phyloP scores from a whole-genome alignment of 2,329 filamentous ascomycete genomes.

The Periconia sp. region DNA sequence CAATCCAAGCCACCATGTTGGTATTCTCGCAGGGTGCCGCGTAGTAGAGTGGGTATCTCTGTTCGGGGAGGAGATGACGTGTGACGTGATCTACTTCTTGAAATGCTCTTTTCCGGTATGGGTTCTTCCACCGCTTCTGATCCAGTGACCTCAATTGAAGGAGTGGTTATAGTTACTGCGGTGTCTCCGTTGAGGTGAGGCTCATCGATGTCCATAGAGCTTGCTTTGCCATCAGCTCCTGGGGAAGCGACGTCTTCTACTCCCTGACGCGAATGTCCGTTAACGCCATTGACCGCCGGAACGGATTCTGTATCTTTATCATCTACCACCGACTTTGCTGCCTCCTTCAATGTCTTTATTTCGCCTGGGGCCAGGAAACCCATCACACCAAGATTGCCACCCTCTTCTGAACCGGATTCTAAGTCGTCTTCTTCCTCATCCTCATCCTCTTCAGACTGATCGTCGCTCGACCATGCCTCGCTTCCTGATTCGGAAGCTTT shows the following conservation, averaged over 20 bases:
- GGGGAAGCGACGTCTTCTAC: conserved; percentile 51
- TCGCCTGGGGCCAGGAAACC: conserved; percentile 42
- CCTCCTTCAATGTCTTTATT: conserved; percentile 42
- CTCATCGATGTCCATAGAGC: conserved; percentile 8
- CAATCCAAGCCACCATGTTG: conserved; percentile 97
- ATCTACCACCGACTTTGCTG: conserved; percentile 32
- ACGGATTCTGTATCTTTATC: conserved; percentile 49
- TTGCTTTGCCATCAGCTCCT: conserved; percentile 20
- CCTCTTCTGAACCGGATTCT: conserved; percentile 43
- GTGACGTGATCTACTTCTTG: conserved; percentile 30
- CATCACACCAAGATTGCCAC: conserved; percentile 43
- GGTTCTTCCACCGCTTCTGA: conserved; percentile 20
- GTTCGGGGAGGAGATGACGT: conserved; percentile 38
- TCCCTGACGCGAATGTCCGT: conserved; percentile 44
- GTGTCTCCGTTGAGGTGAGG: conserved; percentile 20
- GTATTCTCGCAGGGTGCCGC: conserved; percentile 91
- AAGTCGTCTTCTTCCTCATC: conserved; percentile 28
- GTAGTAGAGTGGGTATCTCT: conserved; percentile 66
- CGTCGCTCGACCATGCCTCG: conserved; percentile 46
- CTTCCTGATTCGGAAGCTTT: conserved; percentile 40
- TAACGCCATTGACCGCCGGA: conserved; percentile 16
- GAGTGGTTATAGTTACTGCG: conserved; percentile 2
- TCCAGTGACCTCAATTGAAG: conserved; percentile 21
- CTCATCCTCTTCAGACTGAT: conserved; percentile 37
- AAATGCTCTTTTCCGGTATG: conserved; percentile 18